Evolutionary conservation across 1,284 basidiomycete genomes (phyloP).

Genomic region (Cutaneotrichosporon dermatis): DNA sequence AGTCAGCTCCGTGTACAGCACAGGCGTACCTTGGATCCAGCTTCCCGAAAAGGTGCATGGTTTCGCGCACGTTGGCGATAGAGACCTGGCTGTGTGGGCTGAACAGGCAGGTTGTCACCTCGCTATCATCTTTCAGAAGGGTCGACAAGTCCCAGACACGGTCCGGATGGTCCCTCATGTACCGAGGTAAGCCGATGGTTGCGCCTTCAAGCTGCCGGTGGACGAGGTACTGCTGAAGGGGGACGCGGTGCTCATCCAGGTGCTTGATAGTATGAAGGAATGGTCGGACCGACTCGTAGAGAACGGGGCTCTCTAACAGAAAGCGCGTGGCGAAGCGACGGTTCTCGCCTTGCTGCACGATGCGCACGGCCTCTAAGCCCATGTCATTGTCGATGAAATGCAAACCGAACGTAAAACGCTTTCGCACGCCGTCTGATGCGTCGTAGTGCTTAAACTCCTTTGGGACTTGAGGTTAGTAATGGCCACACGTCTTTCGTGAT

Average conservation of each 20-base stretch:
- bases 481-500: too few species aligned
- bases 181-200: constrained; percentile 53
- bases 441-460: not conserved
- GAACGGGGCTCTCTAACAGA: constrained; percentile 58
- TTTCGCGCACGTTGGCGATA: constrained; percentile 29
- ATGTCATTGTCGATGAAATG: constrained; percentile 56
- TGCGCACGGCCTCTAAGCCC: constrained; percentile 41
- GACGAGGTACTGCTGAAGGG: constrained; percentile 56
- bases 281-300: constrained; percentile 61
- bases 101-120: constrained; percentile 37
- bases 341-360: constrained; percentile 1
- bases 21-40: constrained; percentile 34
- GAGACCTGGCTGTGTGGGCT: constrained; percentile 48
- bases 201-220: constrained; percentile 36
- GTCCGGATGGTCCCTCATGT: constrained; percentile 50
- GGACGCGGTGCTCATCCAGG: constrained; percentile 55
- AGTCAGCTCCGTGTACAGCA: not conserved
- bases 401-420: constrained; percentile 44
- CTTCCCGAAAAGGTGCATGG: constrained; percentile 40
- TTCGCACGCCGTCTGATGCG: not conserved
- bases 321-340: constrained; percentile 25
- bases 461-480: too few species aligned
- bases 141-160: constrained; percentile 55
- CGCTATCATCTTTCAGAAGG: constrained; percentile 37
- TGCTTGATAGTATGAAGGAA: constrained; percentile 57